A percentile compares a stretch with the other conserved stretches of the same genome.
phyloP scores from a whole-genome alignment of 169 alveolate genomes.

The Plasmodium fragile region DNA sequence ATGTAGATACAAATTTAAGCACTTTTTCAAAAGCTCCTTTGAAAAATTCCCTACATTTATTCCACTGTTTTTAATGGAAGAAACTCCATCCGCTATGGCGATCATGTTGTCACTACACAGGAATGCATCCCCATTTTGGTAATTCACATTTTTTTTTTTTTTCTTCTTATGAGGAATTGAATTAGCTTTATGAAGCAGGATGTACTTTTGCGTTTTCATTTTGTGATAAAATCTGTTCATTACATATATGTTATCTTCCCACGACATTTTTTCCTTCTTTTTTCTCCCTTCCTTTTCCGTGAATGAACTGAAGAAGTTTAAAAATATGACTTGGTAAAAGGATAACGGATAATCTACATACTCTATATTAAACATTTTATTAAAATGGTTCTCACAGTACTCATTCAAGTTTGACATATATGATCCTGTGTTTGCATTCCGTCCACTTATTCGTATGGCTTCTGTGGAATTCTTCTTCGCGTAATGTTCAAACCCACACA shows the following conservation, averaged over 20 bases:
- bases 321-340: conserved; percentile 38
- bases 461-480: conserved; percentile 36
- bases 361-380: conserved; percentile 45
- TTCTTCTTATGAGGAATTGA: conserved; percentile 52
- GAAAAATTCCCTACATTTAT: conserved; percentile 74
- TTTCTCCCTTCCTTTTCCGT: background rate
- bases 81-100: conserved; percentile 74
- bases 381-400: conserved; percentile 65
- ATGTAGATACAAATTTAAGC: conserved; percentile 59
- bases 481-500: conserved; percentile 47
- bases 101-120: conserved; percentile 70
- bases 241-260: conserved; percentile 28
- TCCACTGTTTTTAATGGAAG: conserved; percentile 66
- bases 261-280: conserved; percentile 7
- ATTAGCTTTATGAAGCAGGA: conserved; percentile 58
- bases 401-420: conserved; percentile 25
- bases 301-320: conserved; percentile 55
- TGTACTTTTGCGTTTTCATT: conserved; percentile 23
- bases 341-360: conserved; percentile 21
- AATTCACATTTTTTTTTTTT: conserved; percentile 21
- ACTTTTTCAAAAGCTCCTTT: conserved; percentile 69
- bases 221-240: conserved; percentile 17
- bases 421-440: background rate
- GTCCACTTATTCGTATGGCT: background rate
- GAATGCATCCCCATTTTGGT: conserved; percentile 71